Conservation (phyloP, 2,329 filamentous ascomycete species). For the Hypoxylon sp. region DNA sequence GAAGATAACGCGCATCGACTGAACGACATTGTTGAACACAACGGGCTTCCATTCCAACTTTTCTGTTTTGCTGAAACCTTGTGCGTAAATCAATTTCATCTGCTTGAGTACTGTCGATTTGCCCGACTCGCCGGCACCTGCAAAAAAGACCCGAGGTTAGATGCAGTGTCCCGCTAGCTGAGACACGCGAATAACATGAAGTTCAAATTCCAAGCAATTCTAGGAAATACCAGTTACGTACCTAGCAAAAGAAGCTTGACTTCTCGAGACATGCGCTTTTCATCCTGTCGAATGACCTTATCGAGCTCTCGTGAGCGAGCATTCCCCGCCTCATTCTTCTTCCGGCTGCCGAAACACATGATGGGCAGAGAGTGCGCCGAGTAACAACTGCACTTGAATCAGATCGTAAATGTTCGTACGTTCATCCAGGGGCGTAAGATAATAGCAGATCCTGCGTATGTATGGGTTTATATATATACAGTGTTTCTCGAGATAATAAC, state of each 20-base stretch:
- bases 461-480: conserved; percentile 21
- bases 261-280: conserved; percentile 84
- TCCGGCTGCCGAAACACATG: conserved; percentile 72
- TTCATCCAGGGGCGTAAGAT: conserved; percentile 18
- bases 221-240: conserved; percentile 56
- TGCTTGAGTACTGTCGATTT: conserved; percentile 98
- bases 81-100: conserved; percentile 97
- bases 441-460: conserved; percentile 8
- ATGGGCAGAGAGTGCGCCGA: conserved; percentile 18
- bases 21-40: conserved; percentile 93
- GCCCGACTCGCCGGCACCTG: conserved; percentile 92
- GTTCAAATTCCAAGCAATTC: no score
- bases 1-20: conserved; percentile 88
- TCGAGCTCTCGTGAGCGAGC: conserved; percentile 80
- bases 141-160: conserved; percentile 38
- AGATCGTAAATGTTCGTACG: conserved; percentile 4
- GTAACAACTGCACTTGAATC: conserved; percentile 6
- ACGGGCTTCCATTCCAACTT: conserved; percentile 94
- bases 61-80: conserved; percentile 89
- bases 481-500: no score
- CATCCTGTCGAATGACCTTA: conserved; percentile 82
- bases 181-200: conserved; percentile 30
- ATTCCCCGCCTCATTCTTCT: conserved; percentile 59
- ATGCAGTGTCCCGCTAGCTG: conserved; percentile 31
- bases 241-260: conserved; percentile 94